These are phyloP conservation scores for Euphorbia tirucalli DNA, from an alignment of 345 rosid species.

Conservation along the genomic window DNA sequence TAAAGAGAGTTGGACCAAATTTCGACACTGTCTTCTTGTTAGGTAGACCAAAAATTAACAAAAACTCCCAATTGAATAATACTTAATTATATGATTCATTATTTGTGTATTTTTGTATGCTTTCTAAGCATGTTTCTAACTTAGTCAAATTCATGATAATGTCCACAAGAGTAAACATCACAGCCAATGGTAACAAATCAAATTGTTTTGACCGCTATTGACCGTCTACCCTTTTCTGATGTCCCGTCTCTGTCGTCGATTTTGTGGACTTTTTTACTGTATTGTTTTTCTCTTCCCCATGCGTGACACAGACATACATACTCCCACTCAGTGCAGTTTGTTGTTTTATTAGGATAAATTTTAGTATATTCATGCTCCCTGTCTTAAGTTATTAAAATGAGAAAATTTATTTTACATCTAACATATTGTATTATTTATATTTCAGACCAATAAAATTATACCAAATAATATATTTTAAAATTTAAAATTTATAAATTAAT, in stretches of 20 bases:
- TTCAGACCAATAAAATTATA: no score
- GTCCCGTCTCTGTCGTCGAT: constrained; percentile 4
- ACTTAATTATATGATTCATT: no score
- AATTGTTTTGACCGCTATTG: background rate
- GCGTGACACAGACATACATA: background rate
- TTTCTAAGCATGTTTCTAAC: background rate
- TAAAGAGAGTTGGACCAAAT: background rate
- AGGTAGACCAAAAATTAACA: background rate
- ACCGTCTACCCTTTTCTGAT: constrained; percentile 2
- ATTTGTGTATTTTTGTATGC: background rate
- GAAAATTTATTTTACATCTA: no score
- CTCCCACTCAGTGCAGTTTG: background rate
- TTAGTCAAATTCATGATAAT: background rate
- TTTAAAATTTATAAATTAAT: no score
- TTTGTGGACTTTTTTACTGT: background rate
- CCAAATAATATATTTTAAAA: no score
- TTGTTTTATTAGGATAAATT: no score
- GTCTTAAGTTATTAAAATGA: no score
- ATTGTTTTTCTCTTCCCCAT: background rate
- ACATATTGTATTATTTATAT: no score
- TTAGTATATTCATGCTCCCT: no score
- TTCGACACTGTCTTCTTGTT: constrained; percentile 12
- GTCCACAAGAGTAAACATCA: background rate
- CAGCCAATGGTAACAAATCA: background rate
- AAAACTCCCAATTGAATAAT: no score